Percentiles rank a stretch among this genome's conserved stretches.
phyloP scores from a whole-genome alignment of 768 basidiomycete genomes.

The Hirschioporus abietinus region DNA sequence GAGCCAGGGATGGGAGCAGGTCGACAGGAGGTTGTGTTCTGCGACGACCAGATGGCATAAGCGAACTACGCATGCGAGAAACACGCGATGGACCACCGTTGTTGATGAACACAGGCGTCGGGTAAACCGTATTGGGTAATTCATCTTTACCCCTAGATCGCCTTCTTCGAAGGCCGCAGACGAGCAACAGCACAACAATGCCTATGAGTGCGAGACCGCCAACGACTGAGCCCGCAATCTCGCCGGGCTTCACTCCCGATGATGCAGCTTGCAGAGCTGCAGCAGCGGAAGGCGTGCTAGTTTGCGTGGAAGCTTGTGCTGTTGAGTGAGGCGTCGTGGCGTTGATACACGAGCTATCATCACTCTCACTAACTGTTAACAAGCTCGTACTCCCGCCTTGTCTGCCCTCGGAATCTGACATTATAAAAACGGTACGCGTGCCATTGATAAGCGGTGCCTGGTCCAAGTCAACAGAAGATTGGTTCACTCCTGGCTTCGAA shows the following conservation, averaged over 20 bases:
- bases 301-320: slow-evolving; percentile 18
- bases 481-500: slow-evolving; percentile 37
- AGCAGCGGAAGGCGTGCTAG: slow-evolving; percentile 19
- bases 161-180: slow-evolving; percentile 38
- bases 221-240: slow-evolving; percentile 29
- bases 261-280: slow-evolving; percentile 24
- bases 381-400: slow-evolving; percentile 59
- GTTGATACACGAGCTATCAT: slow-evolving; percentile 48
- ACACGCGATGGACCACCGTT: not conserved
- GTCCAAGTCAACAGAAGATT: slow-evolving; percentile 43
- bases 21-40: not conserved
- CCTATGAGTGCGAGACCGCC: slow-evolving; percentile 50
- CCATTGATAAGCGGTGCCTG: slow-evolving; percentile 48
- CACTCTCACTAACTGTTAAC: slow-evolving; percentile 40
- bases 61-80: not conserved
- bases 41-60: not conserved
- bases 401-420: slow-evolving; percentile 45
- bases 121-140: not conserved
- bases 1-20: slow-evolving; percentile 2
- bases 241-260: slow-evolving; percentile 39
- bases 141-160: not conserved
- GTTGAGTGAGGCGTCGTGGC: slow-evolving; percentile 49
- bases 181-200: slow-evolving; percentile 40
- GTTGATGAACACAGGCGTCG: slow-evolving; percentile 3
- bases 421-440: slow-evolving; percentile 51